These are phyloP conservation scores for Venturia effusa DNA, from an alignment of 2,329 filamentous ascomycete species.

Conservation along the genomic window DNA sequence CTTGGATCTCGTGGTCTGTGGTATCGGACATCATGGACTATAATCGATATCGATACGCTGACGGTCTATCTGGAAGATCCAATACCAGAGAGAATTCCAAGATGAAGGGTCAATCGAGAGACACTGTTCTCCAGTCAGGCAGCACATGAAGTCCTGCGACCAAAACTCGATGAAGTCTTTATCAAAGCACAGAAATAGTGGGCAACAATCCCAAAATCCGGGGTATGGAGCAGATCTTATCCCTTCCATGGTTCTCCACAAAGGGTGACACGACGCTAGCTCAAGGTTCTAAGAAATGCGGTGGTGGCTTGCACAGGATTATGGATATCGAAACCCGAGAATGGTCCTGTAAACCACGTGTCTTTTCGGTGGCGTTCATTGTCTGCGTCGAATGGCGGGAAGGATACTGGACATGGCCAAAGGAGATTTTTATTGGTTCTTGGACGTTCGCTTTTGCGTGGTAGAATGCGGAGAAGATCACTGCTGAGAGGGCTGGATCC, in stretches of 20 bases:
- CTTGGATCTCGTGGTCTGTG: background rate
- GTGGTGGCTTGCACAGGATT: background rate
- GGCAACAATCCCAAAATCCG: background rate
- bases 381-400: background rate
- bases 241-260: background rate
- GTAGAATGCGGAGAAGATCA: background rate
- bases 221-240: background rate
- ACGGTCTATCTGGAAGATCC: background rate
- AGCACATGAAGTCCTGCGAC: background rate
- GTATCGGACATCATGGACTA: background rate
- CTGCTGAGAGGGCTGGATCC: background rate
- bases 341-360: background rate
- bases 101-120: background rate
- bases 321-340: background rate
- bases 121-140: background rate
- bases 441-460: background rate
- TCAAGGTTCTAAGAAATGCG: background rate
- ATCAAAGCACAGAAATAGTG: background rate
- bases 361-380: background rate
- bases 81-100: background rate
- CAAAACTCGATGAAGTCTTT: background rate
- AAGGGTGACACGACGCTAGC: background rate
- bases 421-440: background rate
- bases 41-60: no score
- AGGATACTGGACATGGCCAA: background rate